Conservation (phyloP, 441 rosid genomes). For the Arabidopsis lyrata region DNA sequence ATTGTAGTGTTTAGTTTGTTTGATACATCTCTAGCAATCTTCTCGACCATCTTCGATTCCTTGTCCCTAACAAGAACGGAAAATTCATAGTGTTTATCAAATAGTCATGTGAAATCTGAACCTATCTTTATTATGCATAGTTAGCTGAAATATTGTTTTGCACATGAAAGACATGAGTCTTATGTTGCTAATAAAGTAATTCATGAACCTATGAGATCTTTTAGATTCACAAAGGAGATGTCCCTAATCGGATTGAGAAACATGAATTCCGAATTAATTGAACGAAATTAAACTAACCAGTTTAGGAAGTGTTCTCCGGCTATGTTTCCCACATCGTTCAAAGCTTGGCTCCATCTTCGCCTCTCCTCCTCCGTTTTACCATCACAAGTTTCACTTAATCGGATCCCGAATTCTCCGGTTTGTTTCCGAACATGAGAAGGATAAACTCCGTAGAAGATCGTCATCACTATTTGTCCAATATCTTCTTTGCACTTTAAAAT, state of each 20-base stretch:
- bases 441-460: background rate
- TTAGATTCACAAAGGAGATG: too few relatives aligned
- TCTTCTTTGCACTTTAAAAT: background rate
- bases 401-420: background rate
- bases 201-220: too few relatives aligned
- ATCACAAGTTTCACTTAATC: background rate
- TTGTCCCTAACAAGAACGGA: background rate
- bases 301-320: background rate
- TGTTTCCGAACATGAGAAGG: background rate
- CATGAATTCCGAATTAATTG: background rate
- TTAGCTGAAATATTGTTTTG: too few relatives aligned
- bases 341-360: constrained; percentile 2
- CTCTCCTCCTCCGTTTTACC: background rate
- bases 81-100: background rate
- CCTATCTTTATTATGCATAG: too few relatives aligned
- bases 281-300: background rate
- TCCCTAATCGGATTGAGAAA: background rate
- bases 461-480: background rate
- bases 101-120: background rate
- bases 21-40: constrained; percentile 35
- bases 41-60: background rate
- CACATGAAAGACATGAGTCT: too few relatives aligned
- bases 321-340: background rate
- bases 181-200: too few relatives aligned
- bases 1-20: constrained; percentile 7